phyloP scores from a whole-genome alignment of 495 filamentous ascomycete genomes.

The Neurospora terricola region DNA sequence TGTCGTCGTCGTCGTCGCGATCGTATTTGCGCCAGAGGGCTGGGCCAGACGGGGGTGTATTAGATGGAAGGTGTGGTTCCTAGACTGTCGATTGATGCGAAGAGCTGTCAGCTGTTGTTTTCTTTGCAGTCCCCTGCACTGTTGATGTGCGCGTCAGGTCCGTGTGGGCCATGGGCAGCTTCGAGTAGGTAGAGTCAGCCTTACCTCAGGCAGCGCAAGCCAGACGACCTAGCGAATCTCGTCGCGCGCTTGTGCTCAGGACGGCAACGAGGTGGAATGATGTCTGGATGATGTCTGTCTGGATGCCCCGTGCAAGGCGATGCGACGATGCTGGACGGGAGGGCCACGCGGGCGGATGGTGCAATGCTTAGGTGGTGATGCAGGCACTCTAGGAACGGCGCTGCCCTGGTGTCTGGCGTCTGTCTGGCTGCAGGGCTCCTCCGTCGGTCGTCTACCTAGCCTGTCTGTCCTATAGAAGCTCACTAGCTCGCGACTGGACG shows the following conservation, averaged over 20 bases:
- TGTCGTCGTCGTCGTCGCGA: constrained; percentile 35
- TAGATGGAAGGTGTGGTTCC: constrained; percentile 33
- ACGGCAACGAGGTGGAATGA: constrained; percentile 9
- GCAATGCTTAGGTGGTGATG: constrained; percentile 1
- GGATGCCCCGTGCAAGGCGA: constrained; percentile 10
- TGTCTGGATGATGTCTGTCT: background rate
- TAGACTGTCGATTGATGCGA: constrained; percentile 34
- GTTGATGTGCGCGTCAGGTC: background rate
- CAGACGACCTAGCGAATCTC: constrained; percentile 51
- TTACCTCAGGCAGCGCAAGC: constrained; percentile 69
- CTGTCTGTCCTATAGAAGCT: background rate
- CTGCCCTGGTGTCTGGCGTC: background rate
- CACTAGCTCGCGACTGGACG: background rate
- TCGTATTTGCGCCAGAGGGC: constrained; percentile 24
- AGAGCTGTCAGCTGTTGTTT: constrained; percentile 9
- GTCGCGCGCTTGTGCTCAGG: constrained; percentile 33
- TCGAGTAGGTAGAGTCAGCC: background rate
- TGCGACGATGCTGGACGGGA: background rate
- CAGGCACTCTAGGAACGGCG: background rate
- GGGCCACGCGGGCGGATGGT: background rate
- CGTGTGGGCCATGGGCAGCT: background rate
- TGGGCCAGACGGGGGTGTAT: constrained; percentile 1
- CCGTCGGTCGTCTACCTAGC: background rate
- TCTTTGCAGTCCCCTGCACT: constrained; percentile 1
- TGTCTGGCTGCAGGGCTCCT: background rate